Evolutionary conservation across 1,284 basidiomycete species (phyloP), one percentile per base, ranked within the genome.

Genomic region (Rhodotorula sp.): DNA sequence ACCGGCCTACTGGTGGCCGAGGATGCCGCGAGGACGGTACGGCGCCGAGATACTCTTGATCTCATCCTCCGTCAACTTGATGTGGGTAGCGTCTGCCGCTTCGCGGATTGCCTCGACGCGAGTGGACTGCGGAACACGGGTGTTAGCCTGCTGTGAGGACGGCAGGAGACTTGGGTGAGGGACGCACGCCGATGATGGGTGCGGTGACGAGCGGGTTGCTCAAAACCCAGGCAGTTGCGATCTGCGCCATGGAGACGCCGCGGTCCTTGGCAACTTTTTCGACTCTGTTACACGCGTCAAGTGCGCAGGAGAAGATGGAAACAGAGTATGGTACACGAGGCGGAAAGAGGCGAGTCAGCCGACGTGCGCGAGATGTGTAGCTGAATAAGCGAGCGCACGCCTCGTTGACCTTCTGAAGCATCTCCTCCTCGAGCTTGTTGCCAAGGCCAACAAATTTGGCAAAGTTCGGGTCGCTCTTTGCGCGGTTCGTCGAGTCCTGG

Each of bases 11-110:
- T 57, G 34, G 63, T 79, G 77, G 13, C 84, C 83, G 29, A 81
- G 75, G 13, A 83, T 77, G 0, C 72, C 76, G 62, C 81, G 79
- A 2, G 84, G 77, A 39, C 77, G 65, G 76, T 87, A 87, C 5
- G 82, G 80, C 66, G 82, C 81, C 65, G 84, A 83, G 53, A 87
- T 81, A 61, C 81, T 80, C 73, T 83, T 82, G 51, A 85, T 81
- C 71, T 88, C 86, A 44, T 86, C 86, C 4, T 83, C 79, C 0
- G 83, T 83, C 34, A 88, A 79, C 64, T 82, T 79, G 53, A 86
- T 76, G 82, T 84, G 73, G 29, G 71, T 70, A n/a, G 71, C 72
- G n/a, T 76, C 59, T n/a, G 68, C 69, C 44, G 68, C 59, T 34
- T 76, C 70, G 46, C 67, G 63, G 32, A 74, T 62, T n/a, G 63